Base-by-base conservation (phyloP, 768 basidiomycete species). In the Candolleomyces eurysporus region DNA sequence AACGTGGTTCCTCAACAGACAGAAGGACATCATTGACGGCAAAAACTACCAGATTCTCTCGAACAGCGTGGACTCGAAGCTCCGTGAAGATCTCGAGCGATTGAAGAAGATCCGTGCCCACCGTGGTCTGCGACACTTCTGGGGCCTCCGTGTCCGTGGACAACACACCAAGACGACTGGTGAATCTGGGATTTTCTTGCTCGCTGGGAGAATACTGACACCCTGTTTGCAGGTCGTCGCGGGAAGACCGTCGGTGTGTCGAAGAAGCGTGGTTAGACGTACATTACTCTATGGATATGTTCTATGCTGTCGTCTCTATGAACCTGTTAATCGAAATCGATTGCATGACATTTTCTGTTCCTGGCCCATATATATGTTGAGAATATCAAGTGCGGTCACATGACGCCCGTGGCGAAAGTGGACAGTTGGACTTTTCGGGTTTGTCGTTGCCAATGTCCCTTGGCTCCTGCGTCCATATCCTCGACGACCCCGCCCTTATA, bases 131-230 rank as follows among this genome's bases (percentile, higher is more conserved):
- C 82, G 93, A 74, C 93, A 95, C 74, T 92, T 83, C 84, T 92
- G 94, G 90, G 96, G 96, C 67, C 81, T 96, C 65, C 89, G 96
- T 71, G 97, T 98, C 59, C 84, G 97, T 68, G 97, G 97, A 70
- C 97, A 99, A 74, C 97, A 98, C 85, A 99, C 97, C 67, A 98
- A 98, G 84, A 98, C 96, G 58, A 98, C 96, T 58, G 95, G 94
- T 89, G 68, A 61, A 86, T 76, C 48, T 31, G n/a, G 50, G 31
- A 14, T 40, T 62, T 13, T 9, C 46, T 5, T 52, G 19, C 13
- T 16, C 21, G 42, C 36, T 60, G 61, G 45, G 48, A 40, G 42
- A 30, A 57, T 65, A 58, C 68, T 40, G 0, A 26, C 48, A 7
- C 46, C 4, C 26, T 53, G 14, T 40, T 50, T 19, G 19, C 68